phyloP scores from a whole-genome alignment of 768 basidiomycete species.

The Hericium alpestre region DNA sequence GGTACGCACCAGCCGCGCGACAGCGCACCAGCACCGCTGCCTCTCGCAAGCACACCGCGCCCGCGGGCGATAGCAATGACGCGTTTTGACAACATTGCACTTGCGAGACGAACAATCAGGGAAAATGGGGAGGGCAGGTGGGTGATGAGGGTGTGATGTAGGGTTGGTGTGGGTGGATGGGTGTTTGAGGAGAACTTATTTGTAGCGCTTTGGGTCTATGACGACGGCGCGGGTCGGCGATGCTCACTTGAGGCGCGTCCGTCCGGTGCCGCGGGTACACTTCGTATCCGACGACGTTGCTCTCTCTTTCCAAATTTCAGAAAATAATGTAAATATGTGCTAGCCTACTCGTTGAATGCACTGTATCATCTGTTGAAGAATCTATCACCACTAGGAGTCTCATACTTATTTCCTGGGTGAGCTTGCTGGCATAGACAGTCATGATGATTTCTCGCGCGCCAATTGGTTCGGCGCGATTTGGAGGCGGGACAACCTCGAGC shows the following conservation, averaged over 20 bases:
- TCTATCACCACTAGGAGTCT: too few species aligned
- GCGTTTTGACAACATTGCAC: slow-evolving; percentile 13
- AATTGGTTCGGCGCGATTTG: too few species aligned
- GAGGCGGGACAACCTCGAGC: too few species aligned
- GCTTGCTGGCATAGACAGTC: too few species aligned
- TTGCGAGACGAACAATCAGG: not conserved
- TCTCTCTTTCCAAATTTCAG: too few species aligned
- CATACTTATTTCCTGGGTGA: too few species aligned
- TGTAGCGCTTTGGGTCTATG: not conserved
- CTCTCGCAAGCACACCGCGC: slow-evolving; percentile 8
- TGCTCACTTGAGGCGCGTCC: not conserved
- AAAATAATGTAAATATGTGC: too few species aligned
- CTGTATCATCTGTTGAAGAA: too few species aligned
- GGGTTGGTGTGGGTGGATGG: not conserved
- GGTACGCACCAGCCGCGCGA: slow-evolving; percentile 12
- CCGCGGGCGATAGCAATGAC: slow-evolving; percentile 12
- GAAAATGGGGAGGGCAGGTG: not conserved
- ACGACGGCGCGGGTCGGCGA: not conserved
- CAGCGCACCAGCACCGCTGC: slow-evolving; percentile 5
- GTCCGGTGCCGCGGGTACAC: not conserved
- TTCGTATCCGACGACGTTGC: not conserved
- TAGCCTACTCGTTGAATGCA: too few species aligned
- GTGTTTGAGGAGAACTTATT: not conserved
- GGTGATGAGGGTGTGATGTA: not conserved
- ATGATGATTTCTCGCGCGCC: too few species aligned